phyloP scores from a whole-genome alignment of 306 rosid genomes.

The Trichosanthes cucumerina region DNA sequence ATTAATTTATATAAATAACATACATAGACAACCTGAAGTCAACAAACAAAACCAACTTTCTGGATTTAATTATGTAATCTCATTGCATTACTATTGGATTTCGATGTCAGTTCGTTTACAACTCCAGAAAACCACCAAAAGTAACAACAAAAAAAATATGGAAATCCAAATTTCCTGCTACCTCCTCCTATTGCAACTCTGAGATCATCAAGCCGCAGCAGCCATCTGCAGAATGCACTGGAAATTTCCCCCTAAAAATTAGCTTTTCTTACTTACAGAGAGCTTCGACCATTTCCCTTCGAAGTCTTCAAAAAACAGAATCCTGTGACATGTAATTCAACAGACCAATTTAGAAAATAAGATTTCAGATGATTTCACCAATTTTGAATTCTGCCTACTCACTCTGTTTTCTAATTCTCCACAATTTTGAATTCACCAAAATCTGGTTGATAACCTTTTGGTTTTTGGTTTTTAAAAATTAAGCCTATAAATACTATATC shows the following conservation, averaged over 20 bases:
- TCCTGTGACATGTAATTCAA: background rate
- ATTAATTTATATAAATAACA: background rate
- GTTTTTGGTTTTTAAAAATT: no score
- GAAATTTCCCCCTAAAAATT: slow-evolving; percentile 1
- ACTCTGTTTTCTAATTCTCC: background rate
- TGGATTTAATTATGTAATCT: background rate
- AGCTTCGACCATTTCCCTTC: background rate
- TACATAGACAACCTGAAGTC: no score
- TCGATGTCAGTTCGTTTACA: slow-evolving; percentile 1
- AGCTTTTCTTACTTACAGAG: slow-evolving; percentile 7
- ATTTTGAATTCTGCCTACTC: background rate
- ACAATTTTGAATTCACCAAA: background rate
- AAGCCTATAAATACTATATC: no score
- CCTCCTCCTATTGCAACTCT: background rate
- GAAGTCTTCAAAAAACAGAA: background rate
- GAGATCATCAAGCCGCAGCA: background rate
- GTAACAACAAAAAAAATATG: background rate
- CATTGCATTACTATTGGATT: slow-evolving; percentile 5
- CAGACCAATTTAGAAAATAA: background rate
- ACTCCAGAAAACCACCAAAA: background rate
- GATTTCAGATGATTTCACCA: background rate
- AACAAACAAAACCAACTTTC: background rate
- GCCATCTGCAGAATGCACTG: background rate
- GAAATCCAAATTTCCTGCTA: background rate
- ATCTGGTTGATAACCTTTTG: no score